Percentiles rank a stretch among this genome's conserved stretches.
Evolutionary conservation across 768 basidiomycete genomes (phyloP).

Genomic region (Phanerochaete sordida): DNA sequence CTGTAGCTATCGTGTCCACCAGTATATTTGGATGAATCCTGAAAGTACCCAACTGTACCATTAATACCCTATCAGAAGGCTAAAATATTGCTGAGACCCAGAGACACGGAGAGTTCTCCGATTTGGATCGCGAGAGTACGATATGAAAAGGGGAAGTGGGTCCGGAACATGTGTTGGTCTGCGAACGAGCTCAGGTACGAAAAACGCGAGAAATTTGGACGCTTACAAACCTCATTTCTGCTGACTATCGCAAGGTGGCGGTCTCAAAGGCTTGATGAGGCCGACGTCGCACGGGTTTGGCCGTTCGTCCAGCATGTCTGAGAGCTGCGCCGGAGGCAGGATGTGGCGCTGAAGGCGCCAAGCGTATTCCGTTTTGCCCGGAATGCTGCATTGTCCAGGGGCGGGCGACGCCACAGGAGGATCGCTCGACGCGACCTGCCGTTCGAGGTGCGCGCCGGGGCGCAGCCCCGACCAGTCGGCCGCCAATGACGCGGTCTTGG

Average conservation of each 20-base stretch:
- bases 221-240: neutral
- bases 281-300: neutral
- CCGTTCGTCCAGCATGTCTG: conserved; percentile 1
- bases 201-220: neutral
- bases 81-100: neutral
- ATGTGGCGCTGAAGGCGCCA: conserved; percentile 5
- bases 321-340: conserved; percentile 4
- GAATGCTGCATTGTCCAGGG: neutral
- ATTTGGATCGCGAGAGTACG: neutral
- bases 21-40: neutral
- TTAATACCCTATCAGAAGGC: neutral
- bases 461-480: neutral
- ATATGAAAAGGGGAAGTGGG: no score
- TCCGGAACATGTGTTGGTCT: no score
- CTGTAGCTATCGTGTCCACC: conserved; percentile 1
- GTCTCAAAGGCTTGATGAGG: neutral
- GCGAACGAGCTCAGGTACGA: no score
- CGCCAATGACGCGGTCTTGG: neutral
- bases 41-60: neutral
- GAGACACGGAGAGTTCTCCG: neutral
- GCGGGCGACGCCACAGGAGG: neutral
- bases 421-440: neutral
- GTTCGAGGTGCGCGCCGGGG: neutral
- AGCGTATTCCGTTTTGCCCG: neutral
- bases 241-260: neutral